phyloP scores from a whole-genome alignment of 2,329 filamentous ascomycete species.

The Venturia oleaginea region DNA sequence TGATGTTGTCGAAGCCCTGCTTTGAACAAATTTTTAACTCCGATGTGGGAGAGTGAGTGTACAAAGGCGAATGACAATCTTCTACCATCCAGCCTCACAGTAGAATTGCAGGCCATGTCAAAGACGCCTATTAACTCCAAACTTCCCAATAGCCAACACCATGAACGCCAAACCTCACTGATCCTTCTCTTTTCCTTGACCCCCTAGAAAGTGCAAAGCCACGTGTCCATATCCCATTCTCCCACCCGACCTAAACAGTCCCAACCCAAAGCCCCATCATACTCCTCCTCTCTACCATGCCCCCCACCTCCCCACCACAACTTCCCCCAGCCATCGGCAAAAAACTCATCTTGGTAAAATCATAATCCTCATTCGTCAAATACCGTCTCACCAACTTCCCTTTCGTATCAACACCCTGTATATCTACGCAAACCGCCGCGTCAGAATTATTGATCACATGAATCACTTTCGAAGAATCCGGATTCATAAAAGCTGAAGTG shows the following conservation, averaged over 20 bases:
- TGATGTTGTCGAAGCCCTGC: no score
- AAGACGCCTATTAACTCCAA: no score
- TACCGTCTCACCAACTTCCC: constrained; percentile 25
- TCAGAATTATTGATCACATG: constrained; percentile 23
- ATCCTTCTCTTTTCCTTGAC: no score
- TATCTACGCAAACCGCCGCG: constrained; percentile 20
- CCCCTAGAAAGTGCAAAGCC: no score
- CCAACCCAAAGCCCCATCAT: neutral
- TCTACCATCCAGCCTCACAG: no score
- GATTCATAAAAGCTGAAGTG: constrained; percentile 24
- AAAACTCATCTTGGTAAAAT: constrained; percentile 15
- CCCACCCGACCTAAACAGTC: neutral
- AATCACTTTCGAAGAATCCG: constrained; percentile 25
- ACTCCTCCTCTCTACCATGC: neutral
- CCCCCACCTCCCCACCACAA: neutral
- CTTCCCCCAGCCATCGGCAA: neutral
- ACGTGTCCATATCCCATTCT: no score
- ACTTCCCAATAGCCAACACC: no score
- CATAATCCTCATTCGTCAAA: constrained; percentile 29
- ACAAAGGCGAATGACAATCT: no score
- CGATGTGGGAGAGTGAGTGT: no score
- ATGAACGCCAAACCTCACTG: no score
- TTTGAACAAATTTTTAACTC: no score
- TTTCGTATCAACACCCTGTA: constrained; percentile 24
- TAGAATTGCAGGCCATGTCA: no score